A percentile compares a stretch with the other conserved stretches of the same genome.
phyloP scores from a whole-genome alignment of 2,329 filamentous ascomycete species.

The Exophiala spinifera region DNA sequence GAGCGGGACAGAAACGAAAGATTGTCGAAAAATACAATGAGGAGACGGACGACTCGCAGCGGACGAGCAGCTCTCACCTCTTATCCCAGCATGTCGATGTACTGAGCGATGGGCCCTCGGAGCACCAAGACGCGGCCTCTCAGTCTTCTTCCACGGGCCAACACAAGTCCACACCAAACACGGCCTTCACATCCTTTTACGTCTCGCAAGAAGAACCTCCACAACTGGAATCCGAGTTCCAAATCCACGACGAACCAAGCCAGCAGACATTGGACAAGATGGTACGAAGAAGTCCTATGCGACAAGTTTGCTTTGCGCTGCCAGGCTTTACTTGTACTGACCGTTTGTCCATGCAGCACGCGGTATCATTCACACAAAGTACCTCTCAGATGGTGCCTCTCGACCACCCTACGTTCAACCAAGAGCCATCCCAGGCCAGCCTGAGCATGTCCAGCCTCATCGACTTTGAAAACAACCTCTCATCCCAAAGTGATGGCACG shows the following conservation, averaged over 20 bases:
- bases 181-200: constrained; percentile 19
- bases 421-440: constrained; percentile 26
- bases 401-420: constrained; percentile 13
- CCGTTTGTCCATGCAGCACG: constrained; percentile 16
- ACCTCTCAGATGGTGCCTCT: constrained; percentile 21
- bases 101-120: constrained; percentile 17
- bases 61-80: constrained; percentile 3
- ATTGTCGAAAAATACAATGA: constrained; percentile 21
- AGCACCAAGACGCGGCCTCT: not conserved
- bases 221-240: constrained; percentile 26
- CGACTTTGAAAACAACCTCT: constrained; percentile 25
- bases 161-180: constrained; percentile 16
- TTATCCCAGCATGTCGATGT: constrained; percentile 22
- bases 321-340: too few species aligned
- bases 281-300: constrained; percentile 10
- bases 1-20: constrained; percentile 27
- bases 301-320: too few species aligned
- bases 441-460: constrained; percentile 29
- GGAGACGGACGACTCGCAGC: constrained; percentile 10
- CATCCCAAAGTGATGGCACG: constrained; percentile 23
- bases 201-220: constrained; percentile 23
- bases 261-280: constrained; percentile 29
- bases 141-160: constrained; percentile 6
- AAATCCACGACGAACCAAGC: constrained; percentile 29
- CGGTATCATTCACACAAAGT: constrained; percentile 20